Conservation (phyloP, 139 green algal species). For the Parachlorella kessleri region DNA sequence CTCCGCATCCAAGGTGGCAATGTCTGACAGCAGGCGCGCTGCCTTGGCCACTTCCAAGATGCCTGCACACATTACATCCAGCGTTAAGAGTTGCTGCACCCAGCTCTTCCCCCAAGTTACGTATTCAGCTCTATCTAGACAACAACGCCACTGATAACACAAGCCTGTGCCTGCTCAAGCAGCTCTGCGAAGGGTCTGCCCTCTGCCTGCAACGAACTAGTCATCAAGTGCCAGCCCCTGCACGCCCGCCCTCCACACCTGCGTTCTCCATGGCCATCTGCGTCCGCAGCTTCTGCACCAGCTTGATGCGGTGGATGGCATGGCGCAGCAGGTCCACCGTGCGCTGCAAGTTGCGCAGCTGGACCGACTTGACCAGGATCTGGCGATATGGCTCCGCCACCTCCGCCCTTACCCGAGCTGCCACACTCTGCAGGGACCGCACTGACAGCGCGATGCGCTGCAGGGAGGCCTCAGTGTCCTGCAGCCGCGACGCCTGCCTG, state of each 20-base stretch:
- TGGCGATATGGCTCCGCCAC: slow-evolving; percentile 65
- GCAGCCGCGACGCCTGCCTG: slow-evolving; percentile 38
- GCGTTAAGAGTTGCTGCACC: too few relatives aligned
- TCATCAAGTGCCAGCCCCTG: too few relatives aligned
- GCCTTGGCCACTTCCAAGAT: slow-evolving; percentile 82
- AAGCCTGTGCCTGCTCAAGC: slow-evolving; percentile 10
- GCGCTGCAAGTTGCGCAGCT: slow-evolving; percentile 55
- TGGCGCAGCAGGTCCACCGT: slow-evolving; percentile 73
- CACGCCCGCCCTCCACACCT: not conserved
- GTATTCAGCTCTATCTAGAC: too few relatives aligned
- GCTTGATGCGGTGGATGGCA: slow-evolving; percentile 68
- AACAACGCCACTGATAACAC: too few relatives aligned
- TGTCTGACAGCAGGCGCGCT: slow-evolving; percentile 79
- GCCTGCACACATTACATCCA: too few relatives aligned
- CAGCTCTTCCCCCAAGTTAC: too few relatives aligned
- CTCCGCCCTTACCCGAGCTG: slow-evolving; percentile 65
- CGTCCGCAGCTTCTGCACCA: slow-evolving; percentile 47
- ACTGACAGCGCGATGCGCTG: slow-evolving; percentile 66
- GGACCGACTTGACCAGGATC: slow-evolving; percentile 34
- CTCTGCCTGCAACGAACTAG: too few relatives aligned
- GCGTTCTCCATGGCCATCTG: slow-evolving; percentile 19
- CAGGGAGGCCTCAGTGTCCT: slow-evolving; percentile 58
- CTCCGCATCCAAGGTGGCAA: slow-evolving; percentile 53
- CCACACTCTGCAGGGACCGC: slow-evolving; percentile 62
- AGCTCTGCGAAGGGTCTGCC: slow-evolving; percentile 16